phyloP scores from a whole-genome alignment of 2,329 filamentous ascomycete genomes.

The Aschersonia sp. region DNA sequence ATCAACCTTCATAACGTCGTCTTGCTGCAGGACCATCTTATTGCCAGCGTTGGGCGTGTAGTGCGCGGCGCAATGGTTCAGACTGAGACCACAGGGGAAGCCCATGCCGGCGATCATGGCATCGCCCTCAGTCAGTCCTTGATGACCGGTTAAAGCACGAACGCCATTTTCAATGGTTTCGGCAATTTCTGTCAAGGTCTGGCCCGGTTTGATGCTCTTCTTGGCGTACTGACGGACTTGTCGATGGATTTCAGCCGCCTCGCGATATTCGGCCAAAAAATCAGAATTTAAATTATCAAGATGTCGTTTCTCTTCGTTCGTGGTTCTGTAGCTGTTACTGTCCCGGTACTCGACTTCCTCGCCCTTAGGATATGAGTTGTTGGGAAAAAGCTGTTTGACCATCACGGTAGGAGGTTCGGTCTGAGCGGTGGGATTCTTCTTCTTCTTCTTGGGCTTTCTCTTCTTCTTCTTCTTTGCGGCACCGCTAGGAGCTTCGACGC shows the following conservation, averaged over 20 bases:
- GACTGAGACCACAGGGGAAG: conserved; percentile 71
- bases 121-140: conserved; percentile 65
- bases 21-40: conserved; percentile 55
- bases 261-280: conserved; percentile 67
- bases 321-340: conserved; percentile 66
- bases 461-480: conserved; percentile 40
- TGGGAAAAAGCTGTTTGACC: conserved; percentile 59
- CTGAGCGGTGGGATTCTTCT: conserved; percentile 62
- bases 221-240: conserved; percentile 77
- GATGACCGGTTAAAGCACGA: conserved; percentile 60
- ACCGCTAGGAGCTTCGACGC: conserved; percentile 22
- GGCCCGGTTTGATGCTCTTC: conserved; percentile 67
- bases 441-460: conserved; percentile 77
- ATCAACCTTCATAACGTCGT: conserved; percentile 73
- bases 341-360: conserved; percentile 65
- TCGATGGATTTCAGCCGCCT: conserved; percentile 78
- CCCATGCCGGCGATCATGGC: conserved; percentile 68
- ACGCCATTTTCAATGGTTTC: conserved; percentile 80
- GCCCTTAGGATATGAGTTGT: conserved; percentile 58
- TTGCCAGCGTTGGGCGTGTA: conserved; percentile 81
- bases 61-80: conserved; percentile 78
- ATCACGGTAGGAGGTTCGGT: conserved; percentile 59
- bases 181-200: conserved; percentile 67
- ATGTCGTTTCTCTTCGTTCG: conserved; percentile 70
- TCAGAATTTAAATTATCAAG: conserved; percentile 71